Conservation (phyloP, 805 yeast species). For the Ogataea haglerorum region DNA sequence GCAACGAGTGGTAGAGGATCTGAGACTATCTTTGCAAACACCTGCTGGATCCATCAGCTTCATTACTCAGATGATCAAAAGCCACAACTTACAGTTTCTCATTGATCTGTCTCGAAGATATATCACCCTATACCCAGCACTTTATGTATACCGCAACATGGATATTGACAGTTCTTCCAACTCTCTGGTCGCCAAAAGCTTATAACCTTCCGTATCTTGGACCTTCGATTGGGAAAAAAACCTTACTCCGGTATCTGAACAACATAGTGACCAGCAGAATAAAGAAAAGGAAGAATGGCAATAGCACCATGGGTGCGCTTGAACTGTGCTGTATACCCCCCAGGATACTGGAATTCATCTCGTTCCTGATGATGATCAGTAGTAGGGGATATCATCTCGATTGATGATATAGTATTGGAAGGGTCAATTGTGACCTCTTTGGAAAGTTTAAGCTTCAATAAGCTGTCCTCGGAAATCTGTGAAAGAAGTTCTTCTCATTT, state of each 20-base stretch:
- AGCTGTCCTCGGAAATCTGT: too few relatives aligned
- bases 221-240: constrained; percentile 24
- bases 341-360: not conserved
- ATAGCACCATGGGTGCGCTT: constrained; percentile 13
- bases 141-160: not conserved
- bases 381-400: too few relatives aligned
- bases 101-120: not conserved
- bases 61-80: not conserved
- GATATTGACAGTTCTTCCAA: not conserved
- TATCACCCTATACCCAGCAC: not conserved
- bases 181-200: not conserved
- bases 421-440: too few relatives aligned
- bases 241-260: constrained; percentile 20
- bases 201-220: constrained; percentile 30
- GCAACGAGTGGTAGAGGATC: not conserved
- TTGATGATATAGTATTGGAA: too few relatives aligned
- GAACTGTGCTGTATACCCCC: not conserved
- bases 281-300: constrained; percentile 17
- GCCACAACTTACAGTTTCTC: not conserved
- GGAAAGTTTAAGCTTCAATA: too few relatives aligned
- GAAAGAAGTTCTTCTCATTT: too few relatives aligned
- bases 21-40: not conserved
- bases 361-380: not conserved
- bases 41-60: too few relatives aligned
- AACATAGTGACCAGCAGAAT: constrained; percentile 12